Conservation (phyloP, 805 yeast species). For the Maudiozyma turicensis region DNA sequence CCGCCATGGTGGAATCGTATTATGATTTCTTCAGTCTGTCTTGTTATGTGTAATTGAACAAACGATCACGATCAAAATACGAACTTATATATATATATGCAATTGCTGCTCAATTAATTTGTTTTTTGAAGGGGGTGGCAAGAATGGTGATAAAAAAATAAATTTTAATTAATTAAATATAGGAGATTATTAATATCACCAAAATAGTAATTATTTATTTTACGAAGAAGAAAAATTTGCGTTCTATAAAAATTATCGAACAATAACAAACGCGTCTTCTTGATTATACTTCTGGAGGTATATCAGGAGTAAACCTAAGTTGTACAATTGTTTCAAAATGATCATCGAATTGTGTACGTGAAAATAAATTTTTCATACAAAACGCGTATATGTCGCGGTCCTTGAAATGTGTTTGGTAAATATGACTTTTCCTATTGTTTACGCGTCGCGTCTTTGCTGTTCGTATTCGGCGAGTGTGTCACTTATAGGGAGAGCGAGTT, state of each 20-base stretch:
- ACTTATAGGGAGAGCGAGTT: too few relatives aligned
- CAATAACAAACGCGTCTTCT: too few relatives aligned
- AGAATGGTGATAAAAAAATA: background rate
- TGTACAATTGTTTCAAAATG: too few relatives aligned
- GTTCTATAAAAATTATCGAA: background rate
- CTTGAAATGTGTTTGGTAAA: background rate
- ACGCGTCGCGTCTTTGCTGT: constrained; percentile 1
- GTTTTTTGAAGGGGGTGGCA: background rate
- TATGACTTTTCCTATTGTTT: background rate
- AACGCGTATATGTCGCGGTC: background rate
- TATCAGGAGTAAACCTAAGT: too few relatives aligned
- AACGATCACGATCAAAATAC: background rate
- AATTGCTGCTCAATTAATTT: background rate
- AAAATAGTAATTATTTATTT: background rate
- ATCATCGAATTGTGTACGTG: too few relatives aligned
- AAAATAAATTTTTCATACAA: too few relatives aligned
- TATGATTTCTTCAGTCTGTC: background rate
- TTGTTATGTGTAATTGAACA: background rate
- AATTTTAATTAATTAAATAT: background rate
- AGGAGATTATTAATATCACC: background rate
- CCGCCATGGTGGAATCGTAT: constrained; percentile 11
- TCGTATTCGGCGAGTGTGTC: too few relatives aligned
- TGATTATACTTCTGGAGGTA: too few relatives aligned
- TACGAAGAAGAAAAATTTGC: background rate
- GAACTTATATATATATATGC: background rate